Base-by-base conservation (phyloP, 495 filamentous ascomycete species). In the Penicillium coprophilum region DNA sequence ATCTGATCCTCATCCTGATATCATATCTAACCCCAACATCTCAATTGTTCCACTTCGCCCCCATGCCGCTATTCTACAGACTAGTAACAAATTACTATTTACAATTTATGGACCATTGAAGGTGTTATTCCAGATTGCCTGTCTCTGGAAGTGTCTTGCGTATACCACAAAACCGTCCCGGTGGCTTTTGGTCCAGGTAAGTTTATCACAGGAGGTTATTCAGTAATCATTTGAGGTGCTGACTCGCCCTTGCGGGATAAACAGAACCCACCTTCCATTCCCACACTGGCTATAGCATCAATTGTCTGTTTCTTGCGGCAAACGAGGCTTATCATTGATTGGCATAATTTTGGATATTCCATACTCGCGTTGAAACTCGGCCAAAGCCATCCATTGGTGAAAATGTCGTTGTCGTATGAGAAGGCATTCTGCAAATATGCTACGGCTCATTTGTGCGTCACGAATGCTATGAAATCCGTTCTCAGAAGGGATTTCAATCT, bases 261-360 rank as follows among this genome's bases (percentile, higher is more conserved):
- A 73, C 72, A 98, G 78, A 99, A 97, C 72, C 94, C 94, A 6
- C 94, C 94, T 5, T 92, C 92, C 1, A 96, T 99, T 60, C 94
- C 94, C 5, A 94, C 91, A 1, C 80, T 99, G 5, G 80, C 84
- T 24, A 75, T 97, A 46, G 85, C 92, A 3, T 76, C 84, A 12
- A 51, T 91, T 10, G 75, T 89, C 47, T 91, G 88, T 65, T 84
- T 83, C 64, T 74, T 96, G 50, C 89, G 95, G 39, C 85, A 90
- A 56, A 93, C 89, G 23, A 81, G 80, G 53, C 82, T 97, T 3
- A 79, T 97, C 34, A 91, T 97, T 54, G 94, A 99, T 73, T 99
- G 94, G 94, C 94, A 99, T 76, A 99, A 99, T 71, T 96, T 96
- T 71, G 93, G 94, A 58, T 96, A 90, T 79, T 92, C 89, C n/a